A percentile compares a stretch with the other conserved stretches of the same genome.
These are phyloP conservation scores for Fusarium papillatum DNA, from an alignment of 2,329 filamentous ascomycete genomes.

Conservation along the genomic window DNA sequence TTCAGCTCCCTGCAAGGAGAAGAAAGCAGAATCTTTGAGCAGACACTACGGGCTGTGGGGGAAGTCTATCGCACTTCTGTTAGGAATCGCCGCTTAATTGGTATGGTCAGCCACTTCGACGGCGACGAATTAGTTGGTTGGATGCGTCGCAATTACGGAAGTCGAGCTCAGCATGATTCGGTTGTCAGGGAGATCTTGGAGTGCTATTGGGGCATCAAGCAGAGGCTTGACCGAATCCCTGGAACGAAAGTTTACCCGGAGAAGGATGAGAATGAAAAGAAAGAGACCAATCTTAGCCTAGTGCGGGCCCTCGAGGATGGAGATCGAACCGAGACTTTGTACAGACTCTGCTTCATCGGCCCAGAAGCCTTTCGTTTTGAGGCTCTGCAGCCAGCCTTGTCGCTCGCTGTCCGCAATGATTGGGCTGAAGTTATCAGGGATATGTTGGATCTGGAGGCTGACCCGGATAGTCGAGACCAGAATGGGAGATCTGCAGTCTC, in stretches of 20 bases:
- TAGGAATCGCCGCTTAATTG: too few species aligned
- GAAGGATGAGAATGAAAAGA: not conserved
- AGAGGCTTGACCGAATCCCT: not conserved
- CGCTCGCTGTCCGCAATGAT: constrained; percentile 23
- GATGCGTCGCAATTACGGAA: not conserved
- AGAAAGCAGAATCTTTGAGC: not conserved
- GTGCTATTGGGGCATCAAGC: constrained; percentile 6
- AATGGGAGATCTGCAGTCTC: constrained; percentile 26
- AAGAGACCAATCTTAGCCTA: not conserved
- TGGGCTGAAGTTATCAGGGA: constrained; percentile 22
- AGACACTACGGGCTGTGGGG: constrained; percentile 1
- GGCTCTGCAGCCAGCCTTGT: constrained; percentile 10
- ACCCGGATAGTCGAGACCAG: constrained; percentile 19
- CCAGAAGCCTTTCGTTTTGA: constrained; percentile 2
- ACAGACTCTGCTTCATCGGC: constrained; percentile 12
- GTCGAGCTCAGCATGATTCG: too few species aligned
- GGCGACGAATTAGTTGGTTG: not conserved
- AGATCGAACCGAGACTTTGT: constrained; percentile 4
- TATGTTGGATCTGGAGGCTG: constrained; percentile 23
- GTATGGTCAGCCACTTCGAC: too few species aligned
- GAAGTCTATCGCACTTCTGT: not conserved
- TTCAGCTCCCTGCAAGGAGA: not conserved
- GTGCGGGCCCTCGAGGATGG: constrained; percentile 10
- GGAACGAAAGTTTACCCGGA: not conserved
- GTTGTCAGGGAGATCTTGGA: constrained; percentile 3